These are phyloP conservation scores for Chalciporus piperatoides DNA, from an alignment of 1,284 basidiomycete species.

Conservation along the genomic window DNA sequence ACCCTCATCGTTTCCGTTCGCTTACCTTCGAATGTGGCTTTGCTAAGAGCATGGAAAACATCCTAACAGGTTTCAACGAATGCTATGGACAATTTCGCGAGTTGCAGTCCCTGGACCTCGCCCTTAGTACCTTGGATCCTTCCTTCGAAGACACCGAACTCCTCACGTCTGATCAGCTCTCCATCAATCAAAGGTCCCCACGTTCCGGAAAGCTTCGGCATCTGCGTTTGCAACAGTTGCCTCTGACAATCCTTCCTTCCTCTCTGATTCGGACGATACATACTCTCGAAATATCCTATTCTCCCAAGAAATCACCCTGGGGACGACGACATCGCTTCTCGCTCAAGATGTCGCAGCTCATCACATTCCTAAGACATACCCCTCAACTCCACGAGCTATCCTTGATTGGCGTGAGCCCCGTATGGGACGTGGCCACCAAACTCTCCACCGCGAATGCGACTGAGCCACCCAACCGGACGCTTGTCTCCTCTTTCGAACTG, in stretches of 20 bases:
- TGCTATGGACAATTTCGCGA: constrained; percentile 27
- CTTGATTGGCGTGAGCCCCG: constrained; percentile 40
- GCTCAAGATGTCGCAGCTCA: constrained; percentile 38
- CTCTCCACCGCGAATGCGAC: constrained; percentile 4
- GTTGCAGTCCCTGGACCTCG: constrained; percentile 34
- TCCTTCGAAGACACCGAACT: constrained; percentile 27
- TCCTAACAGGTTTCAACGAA: constrained; percentile 19
- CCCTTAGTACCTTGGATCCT: constrained; percentile 27
- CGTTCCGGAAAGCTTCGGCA: constrained; percentile 26
- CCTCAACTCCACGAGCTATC: constrained; percentile 41
- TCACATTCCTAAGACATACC: constrained; percentile 36
- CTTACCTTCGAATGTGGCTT: constrained; percentile 36
- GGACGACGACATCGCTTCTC: constrained; percentile 24
- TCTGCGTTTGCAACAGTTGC: constrained; percentile 41
- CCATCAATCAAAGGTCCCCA: constrained; percentile 8
- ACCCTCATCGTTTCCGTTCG: constrained; percentile 32
- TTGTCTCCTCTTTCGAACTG: constrained; percentile 26
- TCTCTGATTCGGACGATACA: constrained; percentile 36
- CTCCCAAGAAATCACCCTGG: constrained; percentile 27
- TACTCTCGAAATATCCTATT: constrained; percentile 40
- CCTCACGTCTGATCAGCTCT: constrained; percentile 23
- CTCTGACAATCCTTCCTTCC: constrained; percentile 36
- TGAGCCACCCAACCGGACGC: constrained; percentile 2
- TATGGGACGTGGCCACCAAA: constrained; percentile 33
- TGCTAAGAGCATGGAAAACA: constrained; percentile 27